These are phyloP conservation scores for Schizochytrium sp. DNA, from an alignment of 108 stramenopile genomes.

Conservation along the genomic window DNA sequence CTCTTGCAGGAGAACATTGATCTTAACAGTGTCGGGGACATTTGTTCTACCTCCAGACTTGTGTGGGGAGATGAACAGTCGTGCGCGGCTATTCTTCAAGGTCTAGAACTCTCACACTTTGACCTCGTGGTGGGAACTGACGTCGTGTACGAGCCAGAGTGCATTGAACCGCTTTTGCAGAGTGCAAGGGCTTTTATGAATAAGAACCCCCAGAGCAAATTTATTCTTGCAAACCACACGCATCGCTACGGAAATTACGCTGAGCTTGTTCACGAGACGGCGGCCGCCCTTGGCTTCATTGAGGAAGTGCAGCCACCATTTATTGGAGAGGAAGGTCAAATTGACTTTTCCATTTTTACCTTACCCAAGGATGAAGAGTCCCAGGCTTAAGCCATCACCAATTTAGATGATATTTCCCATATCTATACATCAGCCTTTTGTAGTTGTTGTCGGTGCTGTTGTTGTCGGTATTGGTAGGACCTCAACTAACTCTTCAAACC, in stretches of 20 bases:
- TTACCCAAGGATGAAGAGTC: background rate
- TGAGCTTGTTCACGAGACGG: constrained; percentile 13
- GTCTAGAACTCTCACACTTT: constrained; percentile 1
- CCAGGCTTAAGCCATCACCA: background rate
- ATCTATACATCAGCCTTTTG: too few species aligned
- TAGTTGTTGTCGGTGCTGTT: background rate
- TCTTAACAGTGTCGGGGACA: background rate
- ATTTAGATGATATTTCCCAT: background rate
- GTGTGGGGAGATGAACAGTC: background rate
- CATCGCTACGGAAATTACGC: constrained; percentile 22
- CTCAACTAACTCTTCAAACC: background rate
- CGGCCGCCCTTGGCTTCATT: background rate
- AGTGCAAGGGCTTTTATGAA: constrained; percentile 8
- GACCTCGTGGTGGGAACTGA: constrained; percentile 56
- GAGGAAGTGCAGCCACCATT: constrained; percentile 1
- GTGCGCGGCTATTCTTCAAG: constrained; percentile 1
- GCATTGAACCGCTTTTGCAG: constrained; percentile 8
- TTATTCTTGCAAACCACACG: constrained; percentile 49
- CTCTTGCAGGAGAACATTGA: constrained; percentile 46
- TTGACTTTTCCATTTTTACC: constrained; percentile 40
- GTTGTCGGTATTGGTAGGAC: background rate
- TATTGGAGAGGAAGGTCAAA: constrained; percentile 16
- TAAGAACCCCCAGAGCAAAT: background rate
- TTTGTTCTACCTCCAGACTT: background rate
- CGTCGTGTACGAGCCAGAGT: constrained; percentile 55